Base-by-base conservation (phyloP, 345 rosid species). In the Conringia planisiliqua region DNA sequence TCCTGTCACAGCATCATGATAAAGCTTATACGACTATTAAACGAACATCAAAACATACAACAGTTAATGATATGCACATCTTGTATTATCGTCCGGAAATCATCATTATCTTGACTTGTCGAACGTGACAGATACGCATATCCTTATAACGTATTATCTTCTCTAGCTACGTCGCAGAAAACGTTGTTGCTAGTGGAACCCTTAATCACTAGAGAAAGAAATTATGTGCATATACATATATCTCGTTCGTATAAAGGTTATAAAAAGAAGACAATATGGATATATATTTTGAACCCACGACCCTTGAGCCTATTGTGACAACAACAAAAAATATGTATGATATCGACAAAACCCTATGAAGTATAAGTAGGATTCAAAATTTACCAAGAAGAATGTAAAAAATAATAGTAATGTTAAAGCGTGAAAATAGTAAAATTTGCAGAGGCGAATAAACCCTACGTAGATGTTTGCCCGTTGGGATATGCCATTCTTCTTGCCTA, bases 401-500 rank as follows among this genome's bases (percentile, higher is more conserved):
- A 51, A 2, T 4, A 51, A 12, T 11, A 51, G 24, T 50, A 8
- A 10, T 7, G 11, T 7, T 33, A 51, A 51, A 51, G n/a, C 8
- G 4, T 12, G 9, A 11, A 51, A 24, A 51, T 3, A 2, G 16
- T 51, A 52, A 73, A 73, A 63, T 2, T 5, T 10, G 18, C 24
- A 0, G 11, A 40, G 17, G 20, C 35, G 68, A 60, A 68, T 68
- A 74, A 60, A 51, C 56, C 79, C 63, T 39, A 75, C 0, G 22
- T 14, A 61, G 50, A 3, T 38, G 68, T 68, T 64, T 58, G 55
- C 38, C 72, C 5, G 24, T 76, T 76, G 39, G 80, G 51, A 76
- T 76, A 76, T 76, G 75, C 66, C 40, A 24, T 56, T 69, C 57
- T 17, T 22, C 24, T 26, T 70, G 52, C 35, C 71, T 76, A 70